Conservation (phyloP, 768 basidiomycete species). For the Cystofilobasidium bisporidii region DNA sequence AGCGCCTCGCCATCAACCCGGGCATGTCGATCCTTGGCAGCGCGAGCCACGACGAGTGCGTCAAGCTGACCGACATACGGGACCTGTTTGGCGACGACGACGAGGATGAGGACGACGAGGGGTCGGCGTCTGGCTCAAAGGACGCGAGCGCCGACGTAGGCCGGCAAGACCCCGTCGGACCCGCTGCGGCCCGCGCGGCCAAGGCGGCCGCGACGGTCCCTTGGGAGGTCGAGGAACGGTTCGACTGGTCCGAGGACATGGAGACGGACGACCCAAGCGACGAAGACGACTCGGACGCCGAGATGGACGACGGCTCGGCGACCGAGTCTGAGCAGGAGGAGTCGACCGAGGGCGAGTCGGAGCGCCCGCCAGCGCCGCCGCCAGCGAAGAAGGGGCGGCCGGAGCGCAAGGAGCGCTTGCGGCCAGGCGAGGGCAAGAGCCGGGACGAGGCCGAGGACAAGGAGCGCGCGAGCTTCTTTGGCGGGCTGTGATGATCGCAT, state of each 20-base stretch:
- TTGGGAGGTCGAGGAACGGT: conserved; percentile 33
- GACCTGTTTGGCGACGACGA: conserved; percentile 59
- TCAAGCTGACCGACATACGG: conserved; percentile 75
- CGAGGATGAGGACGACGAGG: conserved; percentile 42
- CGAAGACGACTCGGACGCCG: conserved; percentile 36
- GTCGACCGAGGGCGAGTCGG: conserved; percentile 23
- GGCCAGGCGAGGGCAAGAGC: conserved; percentile 48
- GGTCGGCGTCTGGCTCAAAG: too few species aligned
- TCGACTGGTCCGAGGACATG: conserved; percentile 32
- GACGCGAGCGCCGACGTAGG: conserved; percentile 34
- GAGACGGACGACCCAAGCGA: conserved; percentile 26
- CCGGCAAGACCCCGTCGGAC: not conserved
- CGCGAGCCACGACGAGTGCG: conserved; percentile 75
- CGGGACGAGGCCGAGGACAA: conserved; percentile 30
- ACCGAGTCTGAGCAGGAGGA: conserved; percentile 29
- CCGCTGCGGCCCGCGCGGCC: conserved; percentile 7
- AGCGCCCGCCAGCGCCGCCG: conserved; percentile 24
- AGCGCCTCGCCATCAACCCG: conserved; percentile 47
- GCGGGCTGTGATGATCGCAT: conserved; percentile 7
- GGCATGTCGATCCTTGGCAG: conserved; percentile 57
- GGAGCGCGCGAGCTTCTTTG: conserved; percentile 31
- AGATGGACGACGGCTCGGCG: conserved; percentile 35
- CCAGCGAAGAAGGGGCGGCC: conserved; percentile 43
- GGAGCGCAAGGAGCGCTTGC: conserved; percentile 52
- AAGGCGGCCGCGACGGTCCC: conserved; percentile 34